Percentiles rank a stretch among this genome's conserved stretches.
phyloP scores from a whole-genome alignment of 2,329 filamentous ascomycete genomes.

The Exserohilum turcica region DNA sequence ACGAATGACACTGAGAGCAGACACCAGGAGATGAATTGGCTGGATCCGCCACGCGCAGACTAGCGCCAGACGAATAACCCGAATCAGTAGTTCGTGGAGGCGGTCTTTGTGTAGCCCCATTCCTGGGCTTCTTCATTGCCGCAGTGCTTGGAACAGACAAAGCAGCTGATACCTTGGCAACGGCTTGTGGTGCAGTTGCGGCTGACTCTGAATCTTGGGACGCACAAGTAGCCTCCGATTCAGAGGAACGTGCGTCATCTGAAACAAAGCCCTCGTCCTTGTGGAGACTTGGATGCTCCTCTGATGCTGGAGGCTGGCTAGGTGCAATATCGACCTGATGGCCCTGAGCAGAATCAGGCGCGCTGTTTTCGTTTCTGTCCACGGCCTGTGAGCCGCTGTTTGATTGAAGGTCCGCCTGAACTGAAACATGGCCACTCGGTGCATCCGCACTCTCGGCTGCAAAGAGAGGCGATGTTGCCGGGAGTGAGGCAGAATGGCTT shows the following conservation, averaged over 20 bases:
- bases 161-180: slow-evolving; percentile 11
- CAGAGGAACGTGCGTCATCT: background rate
- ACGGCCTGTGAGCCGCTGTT: slow-evolving; percentile 10
- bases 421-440: background rate
- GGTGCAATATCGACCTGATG: slow-evolving; percentile 37
- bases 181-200: slow-evolving; percentile 16
- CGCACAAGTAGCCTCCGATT: slow-evolving; percentile 23
- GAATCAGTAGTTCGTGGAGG: slow-evolving; percentile 44
- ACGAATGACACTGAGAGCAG: slow-evolving; percentile 10
- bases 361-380: slow-evolving; percentile 27
- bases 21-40: slow-evolving; percentile 11
- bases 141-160: background rate
- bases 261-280: slow-evolving; percentile 7
- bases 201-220: slow-evolving; percentile 30
- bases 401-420: slow-evolving; percentile 6
- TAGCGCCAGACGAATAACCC: slow-evolving; percentile 49
- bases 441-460: background rate
- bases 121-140: slow-evolving; percentile 10
- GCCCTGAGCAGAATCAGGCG: slow-evolving; percentile 31
- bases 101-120: slow-evolving; percentile 23
- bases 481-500: slow-evolving; percentile 36
- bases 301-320: slow-evolving; percentile 29
- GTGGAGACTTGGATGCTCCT: background rate
- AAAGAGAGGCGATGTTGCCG: slow-evolving; percentile 21
- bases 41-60: slow-evolving; percentile 22